phyloP scores from a whole-genome alignment of 371 early-diverging fungal species.

The Mortierella sp. region DNA sequence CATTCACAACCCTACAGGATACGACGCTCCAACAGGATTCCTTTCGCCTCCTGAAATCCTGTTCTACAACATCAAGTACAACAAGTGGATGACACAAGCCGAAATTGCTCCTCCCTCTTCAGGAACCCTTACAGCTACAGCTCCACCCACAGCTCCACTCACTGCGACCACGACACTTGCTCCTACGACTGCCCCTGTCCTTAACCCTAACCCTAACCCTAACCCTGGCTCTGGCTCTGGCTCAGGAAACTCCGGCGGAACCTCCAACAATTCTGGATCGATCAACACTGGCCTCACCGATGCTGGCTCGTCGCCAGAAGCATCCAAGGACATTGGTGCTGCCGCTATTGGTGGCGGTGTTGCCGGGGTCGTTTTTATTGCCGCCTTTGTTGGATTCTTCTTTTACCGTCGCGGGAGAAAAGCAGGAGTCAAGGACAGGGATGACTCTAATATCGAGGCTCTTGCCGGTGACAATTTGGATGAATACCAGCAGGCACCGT shows the following conservation, averaged over 20 bases:
- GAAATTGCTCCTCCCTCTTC: neutral
- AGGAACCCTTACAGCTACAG: neutral
- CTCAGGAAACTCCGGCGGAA: neutral
- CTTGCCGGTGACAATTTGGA: neutral
- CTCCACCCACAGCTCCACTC: neutral
- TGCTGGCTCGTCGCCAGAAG: too few relatives aligned
- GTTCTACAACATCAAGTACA: constrained; percentile 2
- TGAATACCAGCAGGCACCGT: neutral
- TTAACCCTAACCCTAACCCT: neutral
- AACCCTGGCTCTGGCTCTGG: neutral
- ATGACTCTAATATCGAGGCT: too few relatives aligned
- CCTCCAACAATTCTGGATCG: neutral
- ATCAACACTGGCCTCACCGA: neutral
- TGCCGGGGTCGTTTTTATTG: neutral
- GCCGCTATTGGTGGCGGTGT: neutral
- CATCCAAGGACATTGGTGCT: neutral
- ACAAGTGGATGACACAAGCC: neutral
- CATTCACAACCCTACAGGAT: neutral
- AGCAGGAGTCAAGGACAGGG: neutral
- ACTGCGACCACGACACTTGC: neutral
- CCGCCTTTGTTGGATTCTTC: neutral
- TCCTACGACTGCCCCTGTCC: neutral
- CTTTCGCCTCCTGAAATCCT: neutral
- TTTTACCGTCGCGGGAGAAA: neutral
- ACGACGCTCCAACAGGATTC: neutral